A percentile compares a stretch with the other conserved stretches of the same genome.
These are phyloP conservation scores for Nakaseomyces glabratus DNA, from an alignment of 1,139 yeast species.

Conservation along the genomic window DNA sequence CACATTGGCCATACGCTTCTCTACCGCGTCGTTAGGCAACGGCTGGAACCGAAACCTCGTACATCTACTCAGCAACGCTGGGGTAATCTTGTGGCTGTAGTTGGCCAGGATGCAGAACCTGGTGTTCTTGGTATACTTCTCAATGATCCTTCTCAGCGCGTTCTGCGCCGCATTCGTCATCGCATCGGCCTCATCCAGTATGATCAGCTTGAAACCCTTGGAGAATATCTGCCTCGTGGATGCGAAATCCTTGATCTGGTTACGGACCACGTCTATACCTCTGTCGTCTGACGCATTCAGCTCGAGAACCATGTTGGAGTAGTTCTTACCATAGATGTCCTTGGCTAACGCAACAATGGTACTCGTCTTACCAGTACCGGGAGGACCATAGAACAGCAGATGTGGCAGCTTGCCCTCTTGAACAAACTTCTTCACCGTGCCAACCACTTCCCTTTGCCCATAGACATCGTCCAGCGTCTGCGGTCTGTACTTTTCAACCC, in stretches of 20 bases:
- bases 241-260: conserved; percentile 88
- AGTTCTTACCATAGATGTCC: conserved; percentile 82
- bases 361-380: conserved; percentile 96
- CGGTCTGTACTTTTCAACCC: conserved; percentile 97
- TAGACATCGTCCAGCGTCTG: conserved; percentile 71
- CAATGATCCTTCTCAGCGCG: conserved; percentile 85
- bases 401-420: conserved; percentile 81
- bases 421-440: conserved; percentile 75
- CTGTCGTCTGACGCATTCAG: conserved; percentile 94
- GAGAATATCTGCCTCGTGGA: conserved; percentile 85
- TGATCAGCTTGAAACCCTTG: conserved; percentile 75
- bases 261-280: conserved; percentile 91
- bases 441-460: conserved; percentile 83
- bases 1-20: conserved; percentile 57
- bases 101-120: conserved; percentile 95
- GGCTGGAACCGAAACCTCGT: conserved; percentile 93
- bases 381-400: conserved; percentile 88
- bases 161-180: conserved; percentile 98
- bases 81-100: conserved; percentile 90
- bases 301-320: conserved; percentile 83
- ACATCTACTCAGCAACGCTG: conserved; percentile 89
- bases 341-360: conserved; percentile 84
- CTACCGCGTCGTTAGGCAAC: conserved; percentile 55
- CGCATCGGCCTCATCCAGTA: conserved; percentile 96
- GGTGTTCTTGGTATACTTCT: conserved; percentile 88